Percentiles rank a stretch among this genome's conserved stretches.
These are phyloP conservation scores for Clavispora carvajalis DNA, from an alignment of 805 yeast species.

Conservation along the genomic window DNA sequence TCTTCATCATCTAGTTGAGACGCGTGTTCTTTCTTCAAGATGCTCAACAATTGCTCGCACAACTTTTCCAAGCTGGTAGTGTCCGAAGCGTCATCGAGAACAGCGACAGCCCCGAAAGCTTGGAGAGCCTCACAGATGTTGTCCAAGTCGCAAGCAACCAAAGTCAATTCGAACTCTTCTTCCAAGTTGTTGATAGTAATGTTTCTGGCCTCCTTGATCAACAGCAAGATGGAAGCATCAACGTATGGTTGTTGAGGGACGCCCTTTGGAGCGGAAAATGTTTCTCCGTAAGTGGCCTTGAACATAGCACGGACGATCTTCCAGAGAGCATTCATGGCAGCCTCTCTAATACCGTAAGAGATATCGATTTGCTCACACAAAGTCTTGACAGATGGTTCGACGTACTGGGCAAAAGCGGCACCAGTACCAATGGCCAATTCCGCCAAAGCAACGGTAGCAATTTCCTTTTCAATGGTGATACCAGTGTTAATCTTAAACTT, in stretches of 20 bases:
- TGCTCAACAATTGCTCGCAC: constrained; percentile 63
- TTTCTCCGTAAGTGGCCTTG: constrained; percentile 44
- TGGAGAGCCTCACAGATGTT: constrained; percentile 62
- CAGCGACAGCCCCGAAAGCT: constrained; percentile 67
- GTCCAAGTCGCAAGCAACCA: constrained; percentile 77
- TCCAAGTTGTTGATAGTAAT: constrained; percentile 57
- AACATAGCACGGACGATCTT: constrained; percentile 70
- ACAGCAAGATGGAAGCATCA: constrained; percentile 49
- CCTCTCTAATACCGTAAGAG: constrained; percentile 87
- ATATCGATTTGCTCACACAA: constrained; percentile 71
- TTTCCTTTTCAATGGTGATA: constrained; percentile 91
- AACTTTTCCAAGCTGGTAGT: constrained; percentile 53
- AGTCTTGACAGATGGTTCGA: constrained; percentile 61
- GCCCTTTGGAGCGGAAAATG: constrained; percentile 54
- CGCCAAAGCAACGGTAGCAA: constrained; percentile 83
- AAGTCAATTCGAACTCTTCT: constrained; percentile 79
- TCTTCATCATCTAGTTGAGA: constrained; percentile 74
- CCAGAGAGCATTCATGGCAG: constrained; percentile 81
- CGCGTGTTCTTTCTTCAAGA: constrained; percentile 77
- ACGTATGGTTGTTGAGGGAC: constrained; percentile 57
- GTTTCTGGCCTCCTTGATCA: constrained; percentile 63
- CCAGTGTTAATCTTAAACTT: constrained; percentile 88
- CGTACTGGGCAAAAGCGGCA: constrained; percentile 69
- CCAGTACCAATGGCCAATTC: constrained; percentile 89
- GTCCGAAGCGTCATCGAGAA: constrained; percentile 56